Conservation (phyloP, 108 stramenopile species). For the Nannochloropsis gaditana region DNA sequence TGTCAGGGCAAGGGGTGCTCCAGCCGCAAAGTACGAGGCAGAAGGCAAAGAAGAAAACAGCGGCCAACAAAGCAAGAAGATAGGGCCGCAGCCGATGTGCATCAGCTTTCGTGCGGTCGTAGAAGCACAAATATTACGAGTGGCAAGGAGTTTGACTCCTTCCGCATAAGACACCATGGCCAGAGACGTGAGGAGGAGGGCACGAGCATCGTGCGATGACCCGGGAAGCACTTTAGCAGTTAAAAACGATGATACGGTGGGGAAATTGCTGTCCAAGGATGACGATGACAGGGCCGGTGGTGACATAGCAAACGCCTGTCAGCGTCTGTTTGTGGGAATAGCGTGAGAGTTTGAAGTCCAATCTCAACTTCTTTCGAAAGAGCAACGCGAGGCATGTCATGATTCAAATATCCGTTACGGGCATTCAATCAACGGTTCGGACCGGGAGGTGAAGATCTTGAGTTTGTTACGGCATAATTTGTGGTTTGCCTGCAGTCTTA, state of each 20-base stretch:
- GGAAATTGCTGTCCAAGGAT: not conserved
- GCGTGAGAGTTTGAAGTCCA: no score
- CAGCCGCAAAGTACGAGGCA: slow-evolving; percentile 7
- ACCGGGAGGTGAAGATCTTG: no score
- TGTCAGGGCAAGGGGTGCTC: slow-evolving; percentile 20
- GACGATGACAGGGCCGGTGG: no score
- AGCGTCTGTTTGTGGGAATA: no score
- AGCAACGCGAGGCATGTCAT: no score
- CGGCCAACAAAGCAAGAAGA: slow-evolving; percentile 23
- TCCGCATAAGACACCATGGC: not conserved
- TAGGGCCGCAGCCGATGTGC: slow-evolving; percentile 19
- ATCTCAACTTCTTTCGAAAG: no score
- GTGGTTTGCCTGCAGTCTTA: no score
- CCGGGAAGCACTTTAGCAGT: not conserved
- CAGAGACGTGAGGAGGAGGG: slow-evolving; percentile 14
- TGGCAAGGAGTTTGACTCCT: not conserved
- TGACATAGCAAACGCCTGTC: no score
- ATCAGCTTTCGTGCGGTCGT: slow-evolving; percentile 25
- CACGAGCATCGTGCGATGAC: not conserved
- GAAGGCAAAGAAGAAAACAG: not conserved
- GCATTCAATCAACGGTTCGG: no score
- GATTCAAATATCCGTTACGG: no score
- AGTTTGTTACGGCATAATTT: no score
- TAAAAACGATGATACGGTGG: not conserved
- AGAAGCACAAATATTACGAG: not conserved